These are phyloP conservation scores for Pseudognaphalium luteoalbum DNA, from an alignment of 129 eudicot species.

Conservation along the genomic window DNA sequence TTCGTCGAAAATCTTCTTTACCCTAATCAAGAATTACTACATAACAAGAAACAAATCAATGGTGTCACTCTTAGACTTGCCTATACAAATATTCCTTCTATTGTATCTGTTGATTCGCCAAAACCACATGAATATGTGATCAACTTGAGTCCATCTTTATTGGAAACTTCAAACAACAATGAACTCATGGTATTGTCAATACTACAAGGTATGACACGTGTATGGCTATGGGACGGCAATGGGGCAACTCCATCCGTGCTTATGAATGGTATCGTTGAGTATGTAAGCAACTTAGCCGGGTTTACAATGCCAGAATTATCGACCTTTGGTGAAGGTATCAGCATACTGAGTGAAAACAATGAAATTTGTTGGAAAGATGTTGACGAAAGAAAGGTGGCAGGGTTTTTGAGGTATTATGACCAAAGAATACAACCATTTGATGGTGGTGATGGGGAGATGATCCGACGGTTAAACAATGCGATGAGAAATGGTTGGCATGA, in stretches of 20 bases:
- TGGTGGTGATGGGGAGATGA: slow-evolving; percentile 31
- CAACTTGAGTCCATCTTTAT: slow-evolving; percentile 37
- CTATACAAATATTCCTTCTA: slow-evolving; percentile 10
- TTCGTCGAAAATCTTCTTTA: slow-evolving; percentile 51
- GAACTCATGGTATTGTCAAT: slow-evolving; percentile 38
- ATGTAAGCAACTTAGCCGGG: slow-evolving; percentile 34
- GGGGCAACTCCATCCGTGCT: slow-evolving; percentile 41
- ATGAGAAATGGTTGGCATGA: slow-evolving; percentile 62
- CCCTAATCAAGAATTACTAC: slow-evolving; percentile 21
- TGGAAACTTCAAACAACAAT: slow-evolving; percentile 36
- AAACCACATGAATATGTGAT: slow-evolving; percentile 34
- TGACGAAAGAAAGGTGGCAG: slow-evolving; percentile 45
- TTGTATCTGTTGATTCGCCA: slow-evolving; percentile 20
- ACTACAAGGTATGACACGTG: slow-evolving; percentile 45
- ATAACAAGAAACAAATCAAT: slow-evolving; percentile 45
- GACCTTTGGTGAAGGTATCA: background rate
- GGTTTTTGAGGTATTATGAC: slow-evolving; percentile 45
- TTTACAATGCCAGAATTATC: background rate
- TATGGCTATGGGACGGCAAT: slow-evolving; percentile 52
- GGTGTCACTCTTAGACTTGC: slow-evolving; percentile 41
- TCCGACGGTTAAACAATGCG: slow-evolving; percentile 54
- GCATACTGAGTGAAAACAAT: background rate
- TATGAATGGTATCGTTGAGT: slow-evolving; percentile 61
- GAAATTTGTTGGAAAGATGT: slow-evolving; percentile 36
- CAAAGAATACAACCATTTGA: slow-evolving; percentile 27